Conservation (phyloP, 2,329 filamentous ascomycete genomes). For the Drechslerella coelobrocha region DNA sequence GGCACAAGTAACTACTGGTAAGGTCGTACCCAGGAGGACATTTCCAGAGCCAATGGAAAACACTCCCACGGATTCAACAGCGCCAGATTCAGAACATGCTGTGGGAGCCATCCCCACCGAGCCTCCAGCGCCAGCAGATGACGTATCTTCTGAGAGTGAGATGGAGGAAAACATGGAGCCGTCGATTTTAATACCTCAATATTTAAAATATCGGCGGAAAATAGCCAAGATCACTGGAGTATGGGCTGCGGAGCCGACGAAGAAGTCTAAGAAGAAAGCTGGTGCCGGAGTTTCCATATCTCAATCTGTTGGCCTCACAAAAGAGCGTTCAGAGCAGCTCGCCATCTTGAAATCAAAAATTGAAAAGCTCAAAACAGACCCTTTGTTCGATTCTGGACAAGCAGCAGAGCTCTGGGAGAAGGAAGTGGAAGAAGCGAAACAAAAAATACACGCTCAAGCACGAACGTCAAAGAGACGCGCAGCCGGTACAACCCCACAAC, state of each 20-base stretch:
- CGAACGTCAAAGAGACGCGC: slow-evolving; percentile 19
- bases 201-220: slow-evolving; percentile 74
- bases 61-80: not conserved
- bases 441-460: slow-evolving; percentile 2
- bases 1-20: slow-evolving; percentile 15
- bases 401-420: slow-evolving; percentile 62
- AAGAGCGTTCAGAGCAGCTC: slow-evolving; percentile 47
- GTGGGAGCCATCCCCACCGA: not conserved
- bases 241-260: slow-evolving; percentile 53
- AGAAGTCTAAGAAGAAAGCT: slow-evolving; percentile 58
- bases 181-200: slow-evolving; percentile 67
- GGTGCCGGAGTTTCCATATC: slow-evolving; percentile 27
- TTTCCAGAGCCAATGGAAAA: slow-evolving; percentile 10
- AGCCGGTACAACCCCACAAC: slow-evolving; percentile 5
- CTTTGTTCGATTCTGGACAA: slow-evolving; percentile 62
- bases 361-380: slow-evolving; percentile 56
- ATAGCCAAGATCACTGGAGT: slow-evolving; percentile 64
- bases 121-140: slow-evolving; percentile 52
- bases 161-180: slow-evolving; percentile 55
- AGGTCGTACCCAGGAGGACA: slow-evolving; percentile 7
- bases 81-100: not conserved
- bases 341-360: slow-evolving; percentile 51
- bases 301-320: slow-evolving; percentile 28
- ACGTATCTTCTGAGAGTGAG: slow-evolving; percentile 47
- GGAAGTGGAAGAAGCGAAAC: slow-evolving; percentile 54